Base-by-base conservation (phyloP, 2,329 filamentous ascomycete genomes). In the Gaeumannomyces sp. region DNA sequence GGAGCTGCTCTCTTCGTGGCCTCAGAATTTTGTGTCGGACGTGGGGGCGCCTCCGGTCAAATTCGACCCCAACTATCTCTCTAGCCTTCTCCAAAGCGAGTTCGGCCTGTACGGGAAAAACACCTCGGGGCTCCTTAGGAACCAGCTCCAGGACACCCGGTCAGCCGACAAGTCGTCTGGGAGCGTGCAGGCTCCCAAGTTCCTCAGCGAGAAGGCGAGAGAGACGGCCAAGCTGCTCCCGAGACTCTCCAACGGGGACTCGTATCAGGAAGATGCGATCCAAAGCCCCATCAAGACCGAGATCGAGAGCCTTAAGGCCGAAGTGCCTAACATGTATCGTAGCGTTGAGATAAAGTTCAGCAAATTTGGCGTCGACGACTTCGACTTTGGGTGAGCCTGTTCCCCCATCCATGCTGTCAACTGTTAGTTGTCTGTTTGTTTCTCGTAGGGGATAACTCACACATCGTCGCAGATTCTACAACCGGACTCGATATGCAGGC, bases 301-400 rank as follows among this genome's bases (percentile, higher is more conserved):
- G 64, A 80, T 94, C 4, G 89, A 91, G 67, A 89, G 89, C 68
- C 85, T 89, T 65, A 90, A 92, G 68, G 86, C 90, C 57, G 93
- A 97, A 65, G 90, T 95, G 5, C 90, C 94, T 28, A 85, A 91
- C 11, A 92, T 95, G 80, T 99, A 99, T 75, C 89, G 91, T 68
- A 93, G 93, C 71, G 91, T 97, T 14, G 94, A 98, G 75, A 99
- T 99, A 78, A 97, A 97, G 75, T 99, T 98, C 80, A 97, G 94
- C 81, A 96, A 93, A 74, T 99, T 97, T 76, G 95, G 95, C 27
- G 93, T 99, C n/a, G 94, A 98, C 72, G 96, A 99, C 76, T 99
- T 99, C 75, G 95, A 99, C 76, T 99, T 99, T 77, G 90, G 90
- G 88, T 92, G 79, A 71, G 86, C 77, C 19, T 63, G 33, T 11